phyloP scores from a whole-genome alignment of 2,329 filamentous ascomycete genomes.

The Aspergillus vadensis region DNA sequence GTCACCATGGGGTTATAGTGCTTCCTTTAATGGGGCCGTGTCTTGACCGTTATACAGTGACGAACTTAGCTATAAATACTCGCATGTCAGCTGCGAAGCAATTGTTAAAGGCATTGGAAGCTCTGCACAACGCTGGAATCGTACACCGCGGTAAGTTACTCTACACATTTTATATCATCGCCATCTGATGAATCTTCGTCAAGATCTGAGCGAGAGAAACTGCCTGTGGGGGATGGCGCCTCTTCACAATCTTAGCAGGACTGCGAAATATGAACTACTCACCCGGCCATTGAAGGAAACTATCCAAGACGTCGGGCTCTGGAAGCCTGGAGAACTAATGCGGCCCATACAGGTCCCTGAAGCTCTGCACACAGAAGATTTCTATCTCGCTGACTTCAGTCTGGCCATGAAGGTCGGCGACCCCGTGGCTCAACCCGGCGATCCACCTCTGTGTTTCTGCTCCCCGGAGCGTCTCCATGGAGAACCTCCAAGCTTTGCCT shows the following conservation, averaged over 20 bases:
- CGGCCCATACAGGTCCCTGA: slow-evolving; percentile 22
- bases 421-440: not conserved
- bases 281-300: slow-evolving; percentile 27
- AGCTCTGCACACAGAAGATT: slow-evolving; percentile 26
- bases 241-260: slow-evolving; percentile 25
- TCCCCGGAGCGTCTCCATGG: slow-evolving; percentile 32
- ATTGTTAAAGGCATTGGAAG: slow-evolving; percentile 28
- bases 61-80: slow-evolving; percentile 21
- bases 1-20: slow-evolving; percentile 25
- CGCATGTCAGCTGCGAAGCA: slow-evolving; percentile 33
- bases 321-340: slow-evolving; percentile 30
- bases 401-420: slow-evolving; percentile 27
- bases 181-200: slow-evolving; percentile 16
- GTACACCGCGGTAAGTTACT: slow-evolving; percentile 28
- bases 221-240: slow-evolving; percentile 32
- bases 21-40: slow-evolving; percentile 26
- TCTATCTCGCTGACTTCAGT: slow-evolving; percentile 35
- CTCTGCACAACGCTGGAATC: slow-evolving; percentile 30
- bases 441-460: slow-evolving; percentile 20
- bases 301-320: slow-evolving; percentile 28
- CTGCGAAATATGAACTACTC: slow-evolving; percentile 30
- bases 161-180: too few relatives aligned
- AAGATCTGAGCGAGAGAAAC: slow-evolving; percentile 32
- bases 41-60: slow-evolving; percentile 13
- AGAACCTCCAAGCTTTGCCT: slow-evolving; percentile 27